These are phyloP conservation scores for Candida glucosophila DNA, from an alignment of 1,139 yeast species.

Conservation along the genomic window DNA sequence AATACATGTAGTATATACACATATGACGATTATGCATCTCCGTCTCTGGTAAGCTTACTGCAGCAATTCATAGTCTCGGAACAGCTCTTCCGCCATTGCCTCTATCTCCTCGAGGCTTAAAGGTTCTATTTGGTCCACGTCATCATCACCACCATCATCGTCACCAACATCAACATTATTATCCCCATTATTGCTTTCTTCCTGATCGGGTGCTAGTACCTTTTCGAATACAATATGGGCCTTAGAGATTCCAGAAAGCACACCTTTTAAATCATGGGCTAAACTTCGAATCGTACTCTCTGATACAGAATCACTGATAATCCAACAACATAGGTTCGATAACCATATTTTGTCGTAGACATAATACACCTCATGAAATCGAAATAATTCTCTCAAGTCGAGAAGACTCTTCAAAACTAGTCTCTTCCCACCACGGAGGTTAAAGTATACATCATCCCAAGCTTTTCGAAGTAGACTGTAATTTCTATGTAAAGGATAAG, in stretches of 20 bases:
- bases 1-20: not conserved
- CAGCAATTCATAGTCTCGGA: constrained; percentile 16
- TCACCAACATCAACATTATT: constrained; percentile 14
- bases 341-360: constrained; percentile 76
- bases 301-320: constrained; percentile 47
- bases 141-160: constrained; percentile 11
- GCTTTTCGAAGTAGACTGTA: constrained; percentile 49
- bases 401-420: constrained; percentile 52
- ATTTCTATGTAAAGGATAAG: constrained; percentile 74
- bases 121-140: constrained; percentile 16
- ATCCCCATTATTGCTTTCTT: constrained; percentile 10
- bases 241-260: constrained; percentile 13
- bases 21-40: not conserved
- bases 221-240: constrained; percentile 33
- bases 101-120: constrained; percentile 43
- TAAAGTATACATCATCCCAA: constrained; percentile 69
- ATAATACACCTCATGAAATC: constrained; percentile 80
- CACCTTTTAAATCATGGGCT: constrained; percentile 54
- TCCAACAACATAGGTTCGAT: constrained; percentile 78
- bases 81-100: constrained; percentile 46
- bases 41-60: not conserved
- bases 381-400: constrained; percentile 61
- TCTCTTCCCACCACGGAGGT: constrained; percentile 63
- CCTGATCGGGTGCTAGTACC: constrained; percentile 8
- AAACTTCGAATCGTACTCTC: constrained; percentile 48